phyloP scores from a whole-genome alignment of 768 basidiomycete genomes.

The Trametes punicea region DNA sequence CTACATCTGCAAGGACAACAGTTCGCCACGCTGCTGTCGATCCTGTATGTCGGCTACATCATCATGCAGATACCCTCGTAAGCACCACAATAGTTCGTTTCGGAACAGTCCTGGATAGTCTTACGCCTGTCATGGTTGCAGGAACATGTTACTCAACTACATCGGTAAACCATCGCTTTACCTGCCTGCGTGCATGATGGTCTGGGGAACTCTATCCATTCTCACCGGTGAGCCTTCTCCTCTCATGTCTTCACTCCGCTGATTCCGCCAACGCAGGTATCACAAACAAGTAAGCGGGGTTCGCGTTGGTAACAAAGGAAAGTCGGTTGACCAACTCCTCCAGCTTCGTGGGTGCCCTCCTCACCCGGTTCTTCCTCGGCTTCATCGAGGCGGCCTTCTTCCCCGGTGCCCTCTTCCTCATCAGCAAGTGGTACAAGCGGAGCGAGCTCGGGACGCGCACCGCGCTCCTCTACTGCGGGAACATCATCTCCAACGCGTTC shows the following conservation, averaged over 20 bases:
- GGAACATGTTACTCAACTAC: conserved; percentile 67
- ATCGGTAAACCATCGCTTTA: conserved; percentile 68
- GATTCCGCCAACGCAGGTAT: conserved; percentile 10
- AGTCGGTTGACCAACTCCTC: neutral
- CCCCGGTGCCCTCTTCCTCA: conserved; percentile 61
- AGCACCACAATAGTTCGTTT: conserved; percentile 24
- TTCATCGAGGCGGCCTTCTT: conserved; percentile 59
- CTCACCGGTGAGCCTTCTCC: conserved; percentile 38
- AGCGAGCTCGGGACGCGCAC: conserved; percentile 68
- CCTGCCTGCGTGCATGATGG: conserved; percentile 59
- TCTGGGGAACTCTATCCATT: conserved; percentile 55
- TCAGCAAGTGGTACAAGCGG: conserved; percentile 72
- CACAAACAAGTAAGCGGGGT: conserved; percentile 22
- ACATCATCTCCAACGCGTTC: conserved; percentile 77
- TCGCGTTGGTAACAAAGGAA: neutral
- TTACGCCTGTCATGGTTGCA: conserved; percentile 26
- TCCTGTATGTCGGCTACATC: conserved; percentile 70
- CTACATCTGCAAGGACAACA: conserved; percentile 59
- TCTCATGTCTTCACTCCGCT: neutral
- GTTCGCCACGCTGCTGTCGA: conserved; percentile 65
- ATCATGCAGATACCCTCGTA: conserved; percentile 79
- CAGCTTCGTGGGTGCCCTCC: conserved; percentile 56
- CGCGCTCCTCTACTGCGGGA: conserved; percentile 67
- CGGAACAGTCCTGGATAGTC: no score
- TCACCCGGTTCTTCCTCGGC: conserved; percentile 75